Conservation (phyloP, 495 filamentous ascomycete genomes). For the Neurospora sp. region DNA sequence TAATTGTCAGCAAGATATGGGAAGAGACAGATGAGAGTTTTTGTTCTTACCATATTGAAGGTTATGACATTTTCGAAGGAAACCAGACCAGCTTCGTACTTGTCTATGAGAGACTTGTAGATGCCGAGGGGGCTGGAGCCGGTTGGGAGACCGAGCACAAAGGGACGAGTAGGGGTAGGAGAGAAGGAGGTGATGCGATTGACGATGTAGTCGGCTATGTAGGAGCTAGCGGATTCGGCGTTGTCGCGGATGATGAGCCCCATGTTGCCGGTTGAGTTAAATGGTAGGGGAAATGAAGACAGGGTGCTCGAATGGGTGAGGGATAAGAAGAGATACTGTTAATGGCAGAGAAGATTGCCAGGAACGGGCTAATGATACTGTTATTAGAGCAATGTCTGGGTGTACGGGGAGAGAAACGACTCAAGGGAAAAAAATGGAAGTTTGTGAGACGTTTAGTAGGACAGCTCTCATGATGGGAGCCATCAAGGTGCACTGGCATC, state of each 20-base stretch:
- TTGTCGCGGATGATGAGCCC: slow-evolving; percentile 76
- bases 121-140: slow-evolving; percentile 70
- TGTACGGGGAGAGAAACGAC: not conserved
- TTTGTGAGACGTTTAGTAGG: not conserved
- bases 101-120: slow-evolving; percentile 66
- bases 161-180: slow-evolving; percentile 59
- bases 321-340: not conserved
- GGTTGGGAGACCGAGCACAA: slow-evolving; percentile 76
- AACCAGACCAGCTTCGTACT: slow-evolving; percentile 66
- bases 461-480: not conserved
- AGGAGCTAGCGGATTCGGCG: slow-evolving; percentile 52
- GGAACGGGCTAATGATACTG: not conserved
- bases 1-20: not conserved
- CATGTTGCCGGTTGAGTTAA: slow-evolving; percentile 37
- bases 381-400: not conserved
- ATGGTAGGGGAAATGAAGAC: not conserved
- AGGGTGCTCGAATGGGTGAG: not conserved
- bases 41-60: slow-evolving; percentile 71
- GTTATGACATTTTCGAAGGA: slow-evolving; percentile 83
- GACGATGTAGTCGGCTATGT: slow-evolving; percentile 78
- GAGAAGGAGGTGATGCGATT: slow-evolving; percentile 64
- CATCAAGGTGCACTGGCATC: not conserved
- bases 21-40: not conserved
- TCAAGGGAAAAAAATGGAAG: not conserved
- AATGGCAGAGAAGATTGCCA: not conserved